Conservation (phyloP, 768 basidiomycete species). For the Sporobolomyces roseus region DNA sequence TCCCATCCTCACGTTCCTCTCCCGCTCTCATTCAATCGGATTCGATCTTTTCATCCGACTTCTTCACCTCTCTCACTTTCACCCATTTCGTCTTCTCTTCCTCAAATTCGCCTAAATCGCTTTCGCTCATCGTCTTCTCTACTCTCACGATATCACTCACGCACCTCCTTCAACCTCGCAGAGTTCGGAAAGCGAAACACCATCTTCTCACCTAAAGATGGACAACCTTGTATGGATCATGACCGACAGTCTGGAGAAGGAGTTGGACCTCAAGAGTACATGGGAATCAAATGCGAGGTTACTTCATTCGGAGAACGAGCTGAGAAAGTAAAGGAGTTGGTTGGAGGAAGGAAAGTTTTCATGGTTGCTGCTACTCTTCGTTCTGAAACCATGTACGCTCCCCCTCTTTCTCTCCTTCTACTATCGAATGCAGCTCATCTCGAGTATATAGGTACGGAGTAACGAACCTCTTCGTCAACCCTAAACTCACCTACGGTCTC, state of each 20-base stretch:
- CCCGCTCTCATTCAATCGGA: no score
- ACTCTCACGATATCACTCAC: not conserved
- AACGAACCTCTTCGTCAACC: constrained; percentile 94
- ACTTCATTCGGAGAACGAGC: constrained; percentile 73
- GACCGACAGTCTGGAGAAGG: constrained; percentile 94
- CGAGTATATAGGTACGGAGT: constrained; percentile 91
- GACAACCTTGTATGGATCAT: constrained; percentile 99
- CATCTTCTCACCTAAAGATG: constrained; percentile 96
- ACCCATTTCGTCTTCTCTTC: no score
- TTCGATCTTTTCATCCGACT: no score
- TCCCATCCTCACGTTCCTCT: not conserved
- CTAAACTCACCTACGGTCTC: constrained; percentile 82
- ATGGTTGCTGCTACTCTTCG: constrained; percentile 94
- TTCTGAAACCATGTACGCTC: constrained; percentile 86
- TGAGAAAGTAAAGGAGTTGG: constrained; percentile 60
- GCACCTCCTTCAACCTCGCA: not conserved
- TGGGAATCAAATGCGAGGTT: constrained; percentile 90
- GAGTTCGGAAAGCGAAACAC: constrained; percentile 96
- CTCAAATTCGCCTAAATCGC: no score
- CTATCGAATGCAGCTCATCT: not conserved
- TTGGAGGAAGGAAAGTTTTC: constrained; percentile 67
- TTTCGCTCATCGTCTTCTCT: no score
- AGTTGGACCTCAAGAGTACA: constrained; percentile 91
- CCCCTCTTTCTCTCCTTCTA: no score
- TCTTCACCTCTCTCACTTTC: not conserved